phyloP scores from a whole-genome alignment of 2,329 filamentous ascomycete genomes.

The Pseudogymnoascus sp. region DNA sequence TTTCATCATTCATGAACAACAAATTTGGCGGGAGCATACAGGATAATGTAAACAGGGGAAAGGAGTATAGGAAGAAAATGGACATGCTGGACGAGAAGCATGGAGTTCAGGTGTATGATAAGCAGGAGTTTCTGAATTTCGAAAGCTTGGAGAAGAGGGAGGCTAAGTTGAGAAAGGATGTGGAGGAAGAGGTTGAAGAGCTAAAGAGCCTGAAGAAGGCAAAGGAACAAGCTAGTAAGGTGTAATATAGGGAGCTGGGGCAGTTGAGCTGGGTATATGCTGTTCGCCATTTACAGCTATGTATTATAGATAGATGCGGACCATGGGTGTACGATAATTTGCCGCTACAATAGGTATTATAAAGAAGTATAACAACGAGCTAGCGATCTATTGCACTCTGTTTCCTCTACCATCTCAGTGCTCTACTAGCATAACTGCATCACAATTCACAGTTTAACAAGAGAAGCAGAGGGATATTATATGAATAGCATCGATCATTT shows the following conservation, averaged over 20 bases:
- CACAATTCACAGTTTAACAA: not conserved
- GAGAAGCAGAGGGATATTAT: not conserved
- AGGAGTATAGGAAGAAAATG: conserved; percentile 48
- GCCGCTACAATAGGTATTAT: not conserved
- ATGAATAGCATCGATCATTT: not conserved
- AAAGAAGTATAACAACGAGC: not conserved
- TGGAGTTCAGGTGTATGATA: conserved; percentile 43
- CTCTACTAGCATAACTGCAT: not conserved
- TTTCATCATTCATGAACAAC: conserved; percentile 13
- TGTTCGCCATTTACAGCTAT: not conserved
- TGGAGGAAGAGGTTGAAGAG: conserved; percentile 13
- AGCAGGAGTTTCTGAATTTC: conserved; percentile 14
- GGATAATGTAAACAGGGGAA: conserved; percentile 47
- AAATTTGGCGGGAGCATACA: conserved; percentile 32
- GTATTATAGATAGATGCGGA: conserved; percentile 8
- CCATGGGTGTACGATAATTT: conserved; percentile 1
- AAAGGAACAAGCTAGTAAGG: not conserved
- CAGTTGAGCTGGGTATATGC: not conserved
- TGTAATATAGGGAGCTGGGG: not conserved
- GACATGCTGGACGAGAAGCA: conserved; percentile 43
- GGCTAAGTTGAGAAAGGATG: not conserved
- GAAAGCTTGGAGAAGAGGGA: conserved; percentile 4
- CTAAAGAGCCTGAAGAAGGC: conserved; percentile 13
- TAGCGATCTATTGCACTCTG: not conserved
- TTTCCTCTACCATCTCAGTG: not conserved